phyloP scores from a whole-genome alignment of 179 eudicot genomes.

The Spinacia oleracea region DNA sequence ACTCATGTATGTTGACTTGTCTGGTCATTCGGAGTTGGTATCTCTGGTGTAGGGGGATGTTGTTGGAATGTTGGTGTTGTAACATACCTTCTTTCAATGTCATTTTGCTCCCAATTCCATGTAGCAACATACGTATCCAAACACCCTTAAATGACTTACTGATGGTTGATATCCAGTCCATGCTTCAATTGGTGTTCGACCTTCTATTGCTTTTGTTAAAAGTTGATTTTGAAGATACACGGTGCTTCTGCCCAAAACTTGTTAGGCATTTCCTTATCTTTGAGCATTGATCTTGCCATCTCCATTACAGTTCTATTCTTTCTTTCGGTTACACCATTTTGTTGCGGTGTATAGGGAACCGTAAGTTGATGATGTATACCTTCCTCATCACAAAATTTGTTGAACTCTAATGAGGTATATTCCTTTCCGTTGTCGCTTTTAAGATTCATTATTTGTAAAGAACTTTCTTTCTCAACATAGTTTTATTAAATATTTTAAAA shows the following conservation, averaged over 20 bases:
- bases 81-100: background rate
- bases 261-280: background rate
- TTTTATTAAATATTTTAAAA: background rate
- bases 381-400: background rate
- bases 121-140: constrained; percentile 9
- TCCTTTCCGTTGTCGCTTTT: background rate
- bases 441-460: background rate
- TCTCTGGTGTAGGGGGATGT: background rate
- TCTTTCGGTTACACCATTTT: background rate
- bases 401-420: background rate
- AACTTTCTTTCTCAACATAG: background rate
- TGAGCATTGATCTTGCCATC: constrained; percentile 5
- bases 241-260: background rate
- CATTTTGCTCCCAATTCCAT: constrained; percentile 17
- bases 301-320: background rate
- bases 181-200: background rate
- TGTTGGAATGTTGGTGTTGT: background rate
- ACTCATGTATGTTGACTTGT: background rate
- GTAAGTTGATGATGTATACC: background rate
- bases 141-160: constrained; percentile 3
- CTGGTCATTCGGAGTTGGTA: too few species aligned
- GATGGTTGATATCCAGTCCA: background rate
- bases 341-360: background rate
- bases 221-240: background rate
- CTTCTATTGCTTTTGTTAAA: background rate